These are phyloP conservation scores for Murraya paniculata DNA, from an alignment of 345 rosid species.

Conservation along the genomic window DNA sequence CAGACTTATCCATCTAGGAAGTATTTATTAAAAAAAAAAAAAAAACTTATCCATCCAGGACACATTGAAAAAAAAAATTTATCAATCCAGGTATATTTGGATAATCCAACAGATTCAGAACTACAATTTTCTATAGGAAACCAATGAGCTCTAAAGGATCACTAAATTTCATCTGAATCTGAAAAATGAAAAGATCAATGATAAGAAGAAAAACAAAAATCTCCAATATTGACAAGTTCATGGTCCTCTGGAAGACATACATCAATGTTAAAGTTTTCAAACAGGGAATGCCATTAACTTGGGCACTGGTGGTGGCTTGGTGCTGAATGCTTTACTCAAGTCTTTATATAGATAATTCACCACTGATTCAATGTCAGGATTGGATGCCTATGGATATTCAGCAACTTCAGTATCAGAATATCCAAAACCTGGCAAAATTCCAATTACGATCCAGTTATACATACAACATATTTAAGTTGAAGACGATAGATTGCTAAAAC, in stretches of 20 bases:
- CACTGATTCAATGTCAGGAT: slow-evolving; percentile 58
- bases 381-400: slow-evolving; percentile 64
- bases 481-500: neutral
- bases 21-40: no score
- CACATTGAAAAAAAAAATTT: no score
- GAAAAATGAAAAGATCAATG: neutral
- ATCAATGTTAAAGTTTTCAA: neutral
- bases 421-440: slow-evolving; percentile 62
- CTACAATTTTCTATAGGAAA: neutral
- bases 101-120: neutral
- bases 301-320: slow-evolving; percentile 76
- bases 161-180: neutral
- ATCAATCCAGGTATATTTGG: neutral
- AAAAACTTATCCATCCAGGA: neutral
- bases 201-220: neutral
- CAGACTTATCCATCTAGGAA: neutral
- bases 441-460: slow-evolving; percentile 10
- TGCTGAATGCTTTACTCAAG: slow-evolving; percentile 54
- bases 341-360: slow-evolving; percentile 72
- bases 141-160: neutral
- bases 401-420: slow-evolving; percentile 94
- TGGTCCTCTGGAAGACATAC: neutral
- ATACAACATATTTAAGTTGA: neutral
- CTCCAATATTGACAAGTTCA: neutral
- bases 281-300: slow-evolving; percentile 36